phyloP scores from a whole-genome alignment of 2,329 filamentous ascomycete genomes.

The Leptodontidium sp. region DNA sequence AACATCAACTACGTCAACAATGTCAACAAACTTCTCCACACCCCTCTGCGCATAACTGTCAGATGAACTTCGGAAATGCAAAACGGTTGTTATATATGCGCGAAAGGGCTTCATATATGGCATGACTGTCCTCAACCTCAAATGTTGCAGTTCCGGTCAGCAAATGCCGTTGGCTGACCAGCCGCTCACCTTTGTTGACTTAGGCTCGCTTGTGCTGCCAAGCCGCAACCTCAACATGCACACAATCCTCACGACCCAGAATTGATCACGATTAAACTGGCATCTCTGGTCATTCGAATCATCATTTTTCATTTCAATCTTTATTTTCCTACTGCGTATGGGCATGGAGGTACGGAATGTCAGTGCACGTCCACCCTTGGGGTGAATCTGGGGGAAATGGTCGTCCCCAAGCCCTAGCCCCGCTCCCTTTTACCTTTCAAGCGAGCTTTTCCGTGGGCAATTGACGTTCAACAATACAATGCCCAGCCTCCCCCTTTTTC shows the following conservation, averaged over 20 bases:
- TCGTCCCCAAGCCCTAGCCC: not conserved
- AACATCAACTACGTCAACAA: not conserved
- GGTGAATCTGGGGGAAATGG: not conserved
- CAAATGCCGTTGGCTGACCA: not conserved
- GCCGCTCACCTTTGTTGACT: constrained; percentile 19
- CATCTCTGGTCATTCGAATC: not conserved
- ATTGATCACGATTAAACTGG: not conserved
- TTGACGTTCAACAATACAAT: not conserved
- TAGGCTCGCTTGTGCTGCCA: not conserved
- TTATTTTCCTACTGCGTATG: not conserved
- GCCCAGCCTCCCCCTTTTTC: not conserved
- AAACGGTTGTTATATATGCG: not conserved
- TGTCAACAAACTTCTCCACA: not conserved
- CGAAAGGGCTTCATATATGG: not conserved
- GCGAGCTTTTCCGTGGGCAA: not conserved
- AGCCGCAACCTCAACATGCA: not conserved
- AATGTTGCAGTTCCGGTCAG: not conserved
- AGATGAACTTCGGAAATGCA: not conserved
- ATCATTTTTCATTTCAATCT: not conserved
- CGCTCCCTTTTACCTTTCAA: not conserved
- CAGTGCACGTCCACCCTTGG: not conserved
- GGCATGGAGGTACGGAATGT: not conserved
- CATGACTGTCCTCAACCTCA: not conserved
- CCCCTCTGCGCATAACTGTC: not conserved
- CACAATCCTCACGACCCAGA: not conserved